Conservation (phyloP, 2,329 filamentous ascomycete genomes). For the Rutstroemia sp. region DNA sequence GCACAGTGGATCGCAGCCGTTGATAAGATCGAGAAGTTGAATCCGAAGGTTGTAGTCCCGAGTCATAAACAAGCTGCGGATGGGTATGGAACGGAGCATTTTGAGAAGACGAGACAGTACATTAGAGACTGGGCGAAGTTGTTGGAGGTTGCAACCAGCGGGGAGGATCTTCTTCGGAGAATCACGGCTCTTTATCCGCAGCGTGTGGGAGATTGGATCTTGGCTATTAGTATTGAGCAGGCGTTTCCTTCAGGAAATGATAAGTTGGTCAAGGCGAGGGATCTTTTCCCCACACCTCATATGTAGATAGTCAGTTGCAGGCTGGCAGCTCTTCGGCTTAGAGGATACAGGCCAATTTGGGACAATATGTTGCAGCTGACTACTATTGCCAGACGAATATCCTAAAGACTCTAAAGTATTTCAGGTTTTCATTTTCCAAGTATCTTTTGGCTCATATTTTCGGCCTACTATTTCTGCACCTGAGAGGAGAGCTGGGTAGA, state of each 20-base stretch:
- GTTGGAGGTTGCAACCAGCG: not conserved
- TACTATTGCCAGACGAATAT: too few relatives aligned
- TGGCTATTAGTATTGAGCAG: not conserved
- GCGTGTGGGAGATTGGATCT: not conserved
- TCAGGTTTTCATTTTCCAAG: too few relatives aligned
- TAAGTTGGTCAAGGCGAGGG: not conserved
- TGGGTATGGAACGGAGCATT: constrained; percentile 21
- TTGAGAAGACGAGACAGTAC: constrained; percentile 24
- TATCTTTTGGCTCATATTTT: too few relatives aligned
- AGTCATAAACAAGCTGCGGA: constrained; percentile 25
- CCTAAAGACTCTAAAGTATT: too few relatives aligned
- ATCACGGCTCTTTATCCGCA: not conserved
- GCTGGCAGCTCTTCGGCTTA: too few relatives aligned
- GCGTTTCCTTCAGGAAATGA: not conserved
- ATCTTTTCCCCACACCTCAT: not conserved
- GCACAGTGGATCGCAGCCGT: constrained; percentile 28
- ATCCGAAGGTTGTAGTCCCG: constrained; percentile 27
- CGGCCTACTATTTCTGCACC: too few relatives aligned
- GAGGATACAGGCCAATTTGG: too few relatives aligned
- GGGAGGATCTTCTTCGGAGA: not conserved
- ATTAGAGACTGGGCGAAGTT: constrained; percentile 14
- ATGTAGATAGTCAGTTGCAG: too few relatives aligned
- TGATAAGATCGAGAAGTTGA: constrained; percentile 25
- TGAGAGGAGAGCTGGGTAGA: too few relatives aligned
- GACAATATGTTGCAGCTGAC: too few relatives aligned